Evolutionary conservation across 345 rosid genomes (phyloP).

Genomic region (Aquilaria yunnanensis): DNA sequence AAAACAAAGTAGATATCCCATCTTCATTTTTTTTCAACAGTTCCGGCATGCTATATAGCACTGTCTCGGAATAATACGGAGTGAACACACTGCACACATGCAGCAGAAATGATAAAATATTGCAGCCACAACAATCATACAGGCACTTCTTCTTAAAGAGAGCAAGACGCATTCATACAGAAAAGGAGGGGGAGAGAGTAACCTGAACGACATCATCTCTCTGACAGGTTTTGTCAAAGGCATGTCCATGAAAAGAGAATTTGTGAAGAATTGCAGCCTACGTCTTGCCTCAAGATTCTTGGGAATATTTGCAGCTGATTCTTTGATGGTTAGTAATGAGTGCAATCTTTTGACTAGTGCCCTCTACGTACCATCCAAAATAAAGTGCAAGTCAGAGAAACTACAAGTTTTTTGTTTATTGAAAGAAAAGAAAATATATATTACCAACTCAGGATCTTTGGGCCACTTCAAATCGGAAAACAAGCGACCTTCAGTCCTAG

Average conservation of each 20-base stretch:
- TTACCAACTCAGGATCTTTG: slow-evolving; percentile 73
- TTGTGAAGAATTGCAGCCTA: slow-evolving; percentile 82
- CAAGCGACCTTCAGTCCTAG: slow-evolving; percentile 83
- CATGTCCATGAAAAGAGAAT: slow-evolving; percentile 93
- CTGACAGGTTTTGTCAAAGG: slow-evolving; percentile 71
- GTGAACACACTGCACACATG: slow-evolving; percentile 80
- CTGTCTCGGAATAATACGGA: slow-evolving; percentile 94
- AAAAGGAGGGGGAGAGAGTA: slow-evolving; percentile 7
- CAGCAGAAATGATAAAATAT: slow-evolving; percentile 13
- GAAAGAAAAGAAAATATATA: slow-evolving; percentile 8
- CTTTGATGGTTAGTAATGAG: slow-evolving; percentile 85
- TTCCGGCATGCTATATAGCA: slow-evolving; percentile 90
- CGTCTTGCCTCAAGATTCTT: slow-evolving; percentile 93
- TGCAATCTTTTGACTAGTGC: slow-evolving; percentile 68
- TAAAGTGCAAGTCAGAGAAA: slow-evolving; percentile 12
- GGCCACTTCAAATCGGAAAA: slow-evolving; percentile 95
- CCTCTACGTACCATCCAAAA: slow-evolving; percentile 44
- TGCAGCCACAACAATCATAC: neutral
- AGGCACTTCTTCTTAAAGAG: slow-evolving; percentile 3
- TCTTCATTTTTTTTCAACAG: slow-evolving; percentile 87
- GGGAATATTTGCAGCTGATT: slow-evolving; percentile 85
- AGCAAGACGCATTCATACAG: slow-evolving; percentile 3
- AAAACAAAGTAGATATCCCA: slow-evolving; percentile 93
- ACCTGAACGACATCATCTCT: slow-evolving; percentile 88
- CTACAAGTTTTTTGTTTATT: slow-evolving; percentile 1